phyloP scores from a whole-genome alignment of 306 rosid species.

The Ormosia semicastrata region DNA sequence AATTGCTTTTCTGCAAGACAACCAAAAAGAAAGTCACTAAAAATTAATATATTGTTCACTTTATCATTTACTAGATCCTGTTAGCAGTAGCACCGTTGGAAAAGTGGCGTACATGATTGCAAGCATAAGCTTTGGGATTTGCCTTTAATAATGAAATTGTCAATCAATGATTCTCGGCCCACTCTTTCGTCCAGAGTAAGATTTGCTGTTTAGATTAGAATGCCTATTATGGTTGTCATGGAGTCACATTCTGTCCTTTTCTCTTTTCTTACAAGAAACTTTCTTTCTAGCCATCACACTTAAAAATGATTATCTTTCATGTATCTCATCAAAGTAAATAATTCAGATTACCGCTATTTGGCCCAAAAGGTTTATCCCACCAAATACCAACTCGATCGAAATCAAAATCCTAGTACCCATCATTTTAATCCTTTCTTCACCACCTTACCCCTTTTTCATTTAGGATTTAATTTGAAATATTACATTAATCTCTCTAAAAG shows the following conservation, averaged over 20 bases:
- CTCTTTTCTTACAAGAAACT: background rate
- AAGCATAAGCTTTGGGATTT: slow-evolving; percentile 22
- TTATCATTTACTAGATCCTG: slow-evolving; percentile 13
- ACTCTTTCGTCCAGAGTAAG: background rate
- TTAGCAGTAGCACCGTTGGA: slow-evolving; percentile 17
- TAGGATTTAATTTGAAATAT: too few species aligned
- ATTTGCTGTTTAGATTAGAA: background rate
- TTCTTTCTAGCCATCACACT: background rate
- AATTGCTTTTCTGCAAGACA: slow-evolving; percentile 25
- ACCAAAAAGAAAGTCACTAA: background rate
- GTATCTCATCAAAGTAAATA: background rate
- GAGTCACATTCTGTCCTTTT: background rate
- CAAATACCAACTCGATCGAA: background rate
- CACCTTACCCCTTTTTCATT: too few species aligned
- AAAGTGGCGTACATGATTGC: slow-evolving; percentile 15
- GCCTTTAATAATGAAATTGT: background rate
- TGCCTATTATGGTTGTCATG: background rate
- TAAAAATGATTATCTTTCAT: background rate
- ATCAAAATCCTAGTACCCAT: too few species aligned
- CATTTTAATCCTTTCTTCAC: too few species aligned
- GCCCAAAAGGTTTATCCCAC: background rate
- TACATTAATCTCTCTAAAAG: too few species aligned
- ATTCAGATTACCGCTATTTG: too few species aligned
- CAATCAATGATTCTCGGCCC: background rate
- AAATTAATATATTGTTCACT: slow-evolving; percentile 1